Conservation (phyloP, 2,329 filamentous ascomycete genomes). For the Sporothrix variecibatus region DNA sequence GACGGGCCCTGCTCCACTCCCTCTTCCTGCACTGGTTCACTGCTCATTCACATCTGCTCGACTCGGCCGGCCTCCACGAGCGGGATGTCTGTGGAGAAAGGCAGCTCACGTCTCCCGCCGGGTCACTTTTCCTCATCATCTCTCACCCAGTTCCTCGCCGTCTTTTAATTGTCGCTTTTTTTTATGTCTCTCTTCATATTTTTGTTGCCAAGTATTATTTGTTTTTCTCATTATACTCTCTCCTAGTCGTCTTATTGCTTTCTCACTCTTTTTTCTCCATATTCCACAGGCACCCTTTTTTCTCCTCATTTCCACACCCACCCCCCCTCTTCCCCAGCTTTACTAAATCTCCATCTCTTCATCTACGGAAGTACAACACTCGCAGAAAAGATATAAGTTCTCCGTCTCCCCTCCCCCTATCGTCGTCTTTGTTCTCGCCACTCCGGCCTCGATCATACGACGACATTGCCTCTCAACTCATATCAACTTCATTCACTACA, state of each 20-base stretch:
- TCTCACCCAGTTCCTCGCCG: constrained; percentile 24
- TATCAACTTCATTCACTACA: background rate
- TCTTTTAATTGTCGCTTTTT: constrained; percentile 34
- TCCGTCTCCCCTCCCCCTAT: constrained; percentile 4
- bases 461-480: constrained; percentile 13
- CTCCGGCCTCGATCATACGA: constrained; percentile 21
- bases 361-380: constrained; percentile 21
- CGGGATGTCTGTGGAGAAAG: background rate
- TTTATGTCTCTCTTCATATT: background rate
- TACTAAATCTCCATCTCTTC: constrained; percentile 1
- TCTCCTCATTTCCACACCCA: background rate
- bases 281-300: no score
- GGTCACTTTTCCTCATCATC: constrained; percentile 3
- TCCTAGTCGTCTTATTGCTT: background rate
- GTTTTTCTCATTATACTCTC: constrained; percentile 4
- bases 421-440: background rate
- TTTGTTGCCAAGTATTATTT: background rate
- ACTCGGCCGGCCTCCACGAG: background rate
- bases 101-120: constrained; percentile 13
- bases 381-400: constrained; percentile 18
- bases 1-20: background rate
- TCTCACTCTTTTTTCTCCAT: background rate
- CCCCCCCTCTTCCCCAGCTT: constrained; percentile 23
- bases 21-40: background rate
- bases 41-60: background rate